These are phyloP conservation scores for Geotrichum aggregatum DNA, from an alignment of 1,139 yeast species.

Conservation along the genomic window DNA sequence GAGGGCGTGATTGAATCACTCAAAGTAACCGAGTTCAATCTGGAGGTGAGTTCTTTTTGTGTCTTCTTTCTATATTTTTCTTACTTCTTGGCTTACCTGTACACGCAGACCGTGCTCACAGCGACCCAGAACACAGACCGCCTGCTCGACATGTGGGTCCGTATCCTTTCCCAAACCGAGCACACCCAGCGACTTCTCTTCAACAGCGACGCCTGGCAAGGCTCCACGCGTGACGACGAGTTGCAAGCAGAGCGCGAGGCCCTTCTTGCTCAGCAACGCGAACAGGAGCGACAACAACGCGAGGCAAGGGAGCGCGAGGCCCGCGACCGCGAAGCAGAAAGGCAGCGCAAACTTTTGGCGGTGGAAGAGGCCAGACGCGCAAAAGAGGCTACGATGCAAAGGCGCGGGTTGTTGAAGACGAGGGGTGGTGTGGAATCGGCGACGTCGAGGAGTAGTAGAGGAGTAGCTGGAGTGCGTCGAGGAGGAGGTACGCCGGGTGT, in stretches of 20 bases:
- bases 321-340: conserved; percentile 24
- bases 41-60: conserved; percentile 24
- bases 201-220: conserved; percentile 35
- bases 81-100: too few species aligned
- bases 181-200: conserved; percentile 36
- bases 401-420: not conserved
- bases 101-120: conserved; percentile 24
- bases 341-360: conserved; percentile 23
- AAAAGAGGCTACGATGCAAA: conserved; percentile 9
- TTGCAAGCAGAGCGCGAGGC: conserved; percentile 28
- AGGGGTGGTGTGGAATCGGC: not conserved
- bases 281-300: conserved; percentile 26
- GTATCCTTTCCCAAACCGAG: conserved; percentile 38
- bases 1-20: conserved; percentile 29
- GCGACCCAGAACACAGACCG: conserved; percentile 35
- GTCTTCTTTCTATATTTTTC: not conserved
- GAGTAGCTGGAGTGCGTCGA: too few species aligned
- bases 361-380: conserved; percentile 8
- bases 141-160: conserved; percentile 37
- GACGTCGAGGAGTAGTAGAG: not conserved
- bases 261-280: conserved; percentile 26
- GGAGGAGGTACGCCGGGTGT: too few species aligned
- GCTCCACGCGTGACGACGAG: conserved; percentile 32
- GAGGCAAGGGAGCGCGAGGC: conserved; percentile 25
- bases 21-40: conserved; percentile 27